Percentiles rank a stretch among this genome's conserved stretches.
phyloP scores from a whole-genome alignment of 2,329 filamentous ascomycete genomes.

The Stachybotrys elegans region DNA sequence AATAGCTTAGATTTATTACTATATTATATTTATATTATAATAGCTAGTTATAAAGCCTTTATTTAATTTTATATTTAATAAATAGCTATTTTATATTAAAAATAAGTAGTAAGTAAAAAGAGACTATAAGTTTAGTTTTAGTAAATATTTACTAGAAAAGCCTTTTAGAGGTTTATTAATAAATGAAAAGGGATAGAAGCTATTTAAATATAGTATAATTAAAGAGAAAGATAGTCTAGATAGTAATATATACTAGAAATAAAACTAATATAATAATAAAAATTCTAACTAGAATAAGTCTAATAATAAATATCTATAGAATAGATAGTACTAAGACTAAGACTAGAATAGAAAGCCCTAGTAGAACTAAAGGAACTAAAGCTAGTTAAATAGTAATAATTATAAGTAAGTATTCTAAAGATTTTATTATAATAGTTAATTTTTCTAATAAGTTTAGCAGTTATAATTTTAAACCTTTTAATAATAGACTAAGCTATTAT shows the following conservation, averaged over 20 bases:
- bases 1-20: too few species aligned
- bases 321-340: neutral
- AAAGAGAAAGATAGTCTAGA: neutral
- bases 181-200: neutral
- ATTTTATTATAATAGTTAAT: constrained; percentile 4
- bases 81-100: neutral
- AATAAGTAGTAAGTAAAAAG: neutral
- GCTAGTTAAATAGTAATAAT: neutral
- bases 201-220: neutral
- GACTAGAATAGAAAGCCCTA: neutral
- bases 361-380: neutral
- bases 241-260: constrained; percentile 2
- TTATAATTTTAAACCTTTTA: too few species aligned
- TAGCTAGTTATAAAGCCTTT: neutral
- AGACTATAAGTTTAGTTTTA: neutral
- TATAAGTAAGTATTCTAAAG: too few species aligned
- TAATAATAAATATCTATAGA: constrained; percentile 1
- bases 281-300: neutral
- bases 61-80: constrained; percentile 4
- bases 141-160: neutral
- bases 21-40: too few species aligned
- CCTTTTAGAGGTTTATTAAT: neutral
- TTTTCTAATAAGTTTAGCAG: neutral
- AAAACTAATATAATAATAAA: constrained; percentile 2
- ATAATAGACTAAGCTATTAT: neutral